Evolutionary conservation across 148 eudicot species (phyloP).

Genomic region (Suaeda aralocaspica): DNA sequence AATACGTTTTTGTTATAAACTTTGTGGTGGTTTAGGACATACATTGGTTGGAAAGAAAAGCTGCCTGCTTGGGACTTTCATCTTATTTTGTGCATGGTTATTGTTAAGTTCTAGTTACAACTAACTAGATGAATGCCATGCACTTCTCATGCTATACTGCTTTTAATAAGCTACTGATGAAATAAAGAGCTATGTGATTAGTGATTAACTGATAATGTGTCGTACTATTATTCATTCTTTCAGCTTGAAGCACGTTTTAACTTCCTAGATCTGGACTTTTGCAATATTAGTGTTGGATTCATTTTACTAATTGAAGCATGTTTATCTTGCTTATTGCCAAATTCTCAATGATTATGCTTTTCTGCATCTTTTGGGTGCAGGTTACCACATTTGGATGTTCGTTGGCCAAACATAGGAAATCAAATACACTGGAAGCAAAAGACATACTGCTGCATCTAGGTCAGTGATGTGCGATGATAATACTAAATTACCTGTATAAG

Average conservation of each 20-base stretch:
- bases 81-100: neutral
- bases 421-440: conserved; percentile 82
- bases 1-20: neutral
- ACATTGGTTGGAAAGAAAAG: neutral
- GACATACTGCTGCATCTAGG: conserved; percentile 94
- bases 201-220: no score
- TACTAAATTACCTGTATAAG: neutral
- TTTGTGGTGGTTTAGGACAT: neutral
- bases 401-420: conserved; percentile 93
- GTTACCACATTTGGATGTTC: conserved; percentile 87
- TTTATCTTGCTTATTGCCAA: neutral
- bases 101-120: neutral
- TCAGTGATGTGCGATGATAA: conserved; percentile 32
- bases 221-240: neutral
- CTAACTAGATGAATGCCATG: neutral
- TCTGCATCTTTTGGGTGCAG: conserved; percentile 34
- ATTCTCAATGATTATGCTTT: neutral
- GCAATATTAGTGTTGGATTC: neutral
- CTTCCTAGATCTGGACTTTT: neutral
- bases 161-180: neutral
- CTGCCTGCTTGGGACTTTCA: neutral
- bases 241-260: neutral
- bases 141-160: neutral
- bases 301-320: neutral
- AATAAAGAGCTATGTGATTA: no score